These are phyloP conservation scores for Xylaria bambusicola DNA, from an alignment of 495 filamentous ascomycete genomes.

Conservation along the genomic window DNA sequence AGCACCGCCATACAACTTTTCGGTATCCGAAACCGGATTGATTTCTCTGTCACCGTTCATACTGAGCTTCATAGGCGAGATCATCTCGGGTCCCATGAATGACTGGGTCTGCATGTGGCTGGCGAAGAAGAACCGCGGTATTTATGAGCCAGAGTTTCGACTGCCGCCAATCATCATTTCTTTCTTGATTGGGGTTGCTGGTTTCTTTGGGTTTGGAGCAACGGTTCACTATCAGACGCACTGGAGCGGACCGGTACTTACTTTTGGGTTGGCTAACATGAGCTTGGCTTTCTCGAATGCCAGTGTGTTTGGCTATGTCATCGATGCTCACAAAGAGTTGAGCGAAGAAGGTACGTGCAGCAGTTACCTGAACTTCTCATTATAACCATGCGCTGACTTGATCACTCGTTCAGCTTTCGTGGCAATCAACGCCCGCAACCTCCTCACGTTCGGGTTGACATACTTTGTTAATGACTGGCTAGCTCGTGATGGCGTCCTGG, in stretches of 20 bases:
- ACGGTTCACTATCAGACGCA: conserved; percentile 58
- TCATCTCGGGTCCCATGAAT: conserved; percentile 52
- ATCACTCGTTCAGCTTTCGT: conserved; percentile 44
- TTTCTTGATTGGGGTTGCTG: conserved; percentile 45
- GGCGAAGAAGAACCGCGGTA: conserved; percentile 49
- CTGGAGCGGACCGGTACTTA: conserved; percentile 55
- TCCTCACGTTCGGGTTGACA: conserved; percentile 55
- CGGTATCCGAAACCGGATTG: conserved; percentile 49
- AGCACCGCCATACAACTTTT: conserved; percentile 55
- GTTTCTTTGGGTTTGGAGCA: conserved; percentile 63
- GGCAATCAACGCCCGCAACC: conserved; percentile 56
- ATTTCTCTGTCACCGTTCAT: conserved; percentile 53
- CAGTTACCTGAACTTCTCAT: neutral
- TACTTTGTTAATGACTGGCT: conserved; percentile 59
- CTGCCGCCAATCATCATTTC: conserved; percentile 52
- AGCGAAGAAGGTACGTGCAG: conserved; percentile 51
- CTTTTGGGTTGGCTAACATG: conserved; percentile 57
- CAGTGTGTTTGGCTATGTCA: conserved; percentile 56
- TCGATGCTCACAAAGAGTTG: conserved; percentile 53
- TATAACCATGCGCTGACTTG: conserved; percentile 15
- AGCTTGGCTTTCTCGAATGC: conserved; percentile 53
- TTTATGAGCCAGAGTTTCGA: conserved; percentile 60
- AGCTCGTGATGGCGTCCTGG: conserved; percentile 43
- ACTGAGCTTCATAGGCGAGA: conserved; percentile 49
- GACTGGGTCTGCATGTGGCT: conserved; percentile 51